phyloP scores from a whole-genome alignment of 1,284 basidiomycete species.

The Schizophyllum amplum region DNA sequence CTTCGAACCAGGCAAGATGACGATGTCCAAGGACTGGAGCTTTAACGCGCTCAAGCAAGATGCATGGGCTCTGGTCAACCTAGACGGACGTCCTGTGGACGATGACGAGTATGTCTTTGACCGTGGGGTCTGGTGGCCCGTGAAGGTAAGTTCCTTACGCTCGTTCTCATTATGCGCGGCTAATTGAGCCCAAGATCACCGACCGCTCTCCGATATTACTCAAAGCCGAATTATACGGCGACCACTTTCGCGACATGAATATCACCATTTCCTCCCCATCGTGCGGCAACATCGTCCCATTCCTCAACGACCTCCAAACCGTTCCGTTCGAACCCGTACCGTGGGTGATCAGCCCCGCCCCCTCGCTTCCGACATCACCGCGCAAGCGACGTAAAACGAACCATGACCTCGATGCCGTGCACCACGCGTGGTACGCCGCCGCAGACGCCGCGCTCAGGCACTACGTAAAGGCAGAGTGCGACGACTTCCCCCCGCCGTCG shows the following conservation, averaged over 20 bases:
- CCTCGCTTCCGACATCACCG: background rate
- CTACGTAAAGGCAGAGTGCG: constrained; percentile 3
- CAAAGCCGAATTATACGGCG: background rate
- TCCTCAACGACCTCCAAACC: background rate
- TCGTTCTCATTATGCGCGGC: background rate
- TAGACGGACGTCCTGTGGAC: background rate
- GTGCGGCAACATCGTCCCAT: background rate
- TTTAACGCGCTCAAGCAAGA: background rate
- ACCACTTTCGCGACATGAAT: background rate
- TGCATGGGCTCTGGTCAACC: background rate
- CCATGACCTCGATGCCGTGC: background rate
- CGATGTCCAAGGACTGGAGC: background rate
- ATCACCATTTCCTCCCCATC: background rate
- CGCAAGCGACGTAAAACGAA: background rate
- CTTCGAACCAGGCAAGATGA: background rate
- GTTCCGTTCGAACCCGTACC: background rate
- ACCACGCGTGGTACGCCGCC: background rate
- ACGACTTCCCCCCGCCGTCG: background rate
- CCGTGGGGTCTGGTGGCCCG: background rate
- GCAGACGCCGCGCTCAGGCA: constrained; percentile 4
- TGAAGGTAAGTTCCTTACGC: background rate
- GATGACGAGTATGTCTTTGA: background rate
- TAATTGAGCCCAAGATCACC: background rate
- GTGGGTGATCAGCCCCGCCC: background rate
- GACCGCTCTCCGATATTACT: background rate